Evolutionary conservation across 2,329 filamentous ascomycete species (phyloP).

Genomic region (Scedosporium minutisporum): DNA sequence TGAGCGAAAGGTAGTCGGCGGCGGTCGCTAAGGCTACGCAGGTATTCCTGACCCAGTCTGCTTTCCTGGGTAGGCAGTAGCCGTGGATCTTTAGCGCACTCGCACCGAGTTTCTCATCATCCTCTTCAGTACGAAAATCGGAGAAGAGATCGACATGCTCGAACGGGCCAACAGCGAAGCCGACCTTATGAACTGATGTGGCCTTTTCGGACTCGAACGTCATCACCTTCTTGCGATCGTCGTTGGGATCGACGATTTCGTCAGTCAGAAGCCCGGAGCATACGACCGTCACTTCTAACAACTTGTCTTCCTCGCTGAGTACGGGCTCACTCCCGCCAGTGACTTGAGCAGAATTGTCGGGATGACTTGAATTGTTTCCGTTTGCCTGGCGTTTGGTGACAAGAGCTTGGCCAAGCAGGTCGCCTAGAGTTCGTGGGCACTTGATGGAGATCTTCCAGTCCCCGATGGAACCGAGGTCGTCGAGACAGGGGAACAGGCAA

Average conservation of each 20-base stretch:
- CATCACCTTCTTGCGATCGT: conserved; percentile 77
- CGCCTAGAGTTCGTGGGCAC: conserved; percentile 76
- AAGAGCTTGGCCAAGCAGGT: conserved; percentile 49
- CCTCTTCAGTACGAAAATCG: conserved; percentile 79
- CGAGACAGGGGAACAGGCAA: conserved; percentile 87
- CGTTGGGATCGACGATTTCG: conserved; percentile 65
- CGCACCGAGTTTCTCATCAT: conserved; percentile 81
- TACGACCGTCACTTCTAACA: conserved; percentile 79
- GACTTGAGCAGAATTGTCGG: conserved; percentile 23
- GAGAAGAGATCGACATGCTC: conserved; percentile 80
- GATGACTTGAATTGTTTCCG: conserved; percentile 14
- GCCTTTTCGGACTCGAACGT: conserved; percentile 69
- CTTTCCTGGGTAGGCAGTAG: conserved; percentile 79
- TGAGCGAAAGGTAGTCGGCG: conserved; percentile 83
- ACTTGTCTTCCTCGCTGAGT: conserved; percentile 68
- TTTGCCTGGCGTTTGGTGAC: conserved; percentile 24
- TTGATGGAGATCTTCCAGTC: conserved; percentile 85
- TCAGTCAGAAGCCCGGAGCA: conserved; percentile 85
- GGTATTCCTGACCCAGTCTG: conserved; percentile 76
- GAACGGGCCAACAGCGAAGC: conserved; percentile 90
- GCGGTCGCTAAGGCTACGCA: conserved; percentile 76
- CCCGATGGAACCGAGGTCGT: conserved; percentile 71
- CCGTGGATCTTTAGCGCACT: conserved; percentile 84
- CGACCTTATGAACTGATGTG: conserved; percentile 78
- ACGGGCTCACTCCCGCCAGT: conserved; percentile 23